Evolutionary conservation across 169 alveolate genomes (phyloP), one percentile per base, ranked within the genome.

Genomic region (Cryptosporidium muris): DNA sequence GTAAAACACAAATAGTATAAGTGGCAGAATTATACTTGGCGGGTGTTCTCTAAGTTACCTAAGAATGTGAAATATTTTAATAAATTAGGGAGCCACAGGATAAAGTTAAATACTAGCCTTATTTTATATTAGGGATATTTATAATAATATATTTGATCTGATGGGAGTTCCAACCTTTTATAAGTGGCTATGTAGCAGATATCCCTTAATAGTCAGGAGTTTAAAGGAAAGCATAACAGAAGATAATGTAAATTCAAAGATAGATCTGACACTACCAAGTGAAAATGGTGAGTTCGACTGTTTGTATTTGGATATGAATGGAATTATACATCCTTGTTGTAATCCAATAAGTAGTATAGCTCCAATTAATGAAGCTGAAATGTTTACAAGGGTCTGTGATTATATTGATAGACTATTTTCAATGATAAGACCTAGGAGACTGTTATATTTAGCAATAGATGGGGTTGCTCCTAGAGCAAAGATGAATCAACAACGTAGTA

Each of bases 391-490:
- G 88, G 92, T 96, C 14, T 95, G 96, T 88, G 92, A 91, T 66
- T 95, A 97, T 67, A 92, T 98, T 3, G 99, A 97, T 88, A 91
- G 97, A 56, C 89, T 98, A 63, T 92, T 97, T 56, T 94, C 95
- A 68, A 91, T 97, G 81, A 92, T 97, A 7, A 94, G 96, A 65
- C 99, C 99, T 11, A 92, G 95, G 88, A 94, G 93, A 66, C 82
- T 98, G 80, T 89, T 97, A 11, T 96, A 94, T 89, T 90, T 98
- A 90, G 99, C 99, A 3, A 94, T 97, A 47, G 99, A 98, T 81
- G 99, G 99, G 5, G 99, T 98, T 3, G 99, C 99, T 14, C 99
- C 99, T 6, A 93, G 99, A 66, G 99, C 99, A 1, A 98, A 98
- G 93, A 97, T 98, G 99, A 98, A 98, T 91, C 98, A 98, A 66